Percentiles rank a stretch among this genome's conserved stretches.
phyloP scores from a whole-genome alignment of 176 grass and related monocot species.

The Calamus simplicifolius region DNA sequence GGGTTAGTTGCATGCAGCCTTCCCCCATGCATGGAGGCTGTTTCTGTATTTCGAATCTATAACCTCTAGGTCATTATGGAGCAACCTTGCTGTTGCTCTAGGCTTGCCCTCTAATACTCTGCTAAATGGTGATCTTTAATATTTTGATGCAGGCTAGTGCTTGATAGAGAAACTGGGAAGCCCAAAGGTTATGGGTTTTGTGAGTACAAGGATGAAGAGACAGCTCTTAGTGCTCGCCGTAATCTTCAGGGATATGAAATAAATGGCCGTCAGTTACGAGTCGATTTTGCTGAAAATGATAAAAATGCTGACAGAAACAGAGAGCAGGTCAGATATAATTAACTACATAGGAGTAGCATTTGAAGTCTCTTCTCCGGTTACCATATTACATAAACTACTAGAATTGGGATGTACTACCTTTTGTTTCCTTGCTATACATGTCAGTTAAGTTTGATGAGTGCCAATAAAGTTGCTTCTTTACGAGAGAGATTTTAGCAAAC shows the following conservation, averaged over 20 bases:
- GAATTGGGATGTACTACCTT: too few relatives aligned
- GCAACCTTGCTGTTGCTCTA: too few relatives aligned
- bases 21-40: too few relatives aligned
- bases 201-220: constrained; percentile 98
- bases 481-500: too few relatives aligned
- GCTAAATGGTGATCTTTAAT: not conserved
- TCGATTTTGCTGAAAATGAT: constrained; percentile 99
- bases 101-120: too few relatives aligned
- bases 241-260: constrained; percentile 98
- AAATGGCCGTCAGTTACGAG: constrained; percentile 90
- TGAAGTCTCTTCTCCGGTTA: constrained; percentile 20
- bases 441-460: too few relatives aligned
- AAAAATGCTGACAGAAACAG: constrained; percentile 93
- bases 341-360: constrained; percentile 22
- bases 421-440: too few relatives aligned
- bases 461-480: too few relatives aligned
- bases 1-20: too few relatives aligned
- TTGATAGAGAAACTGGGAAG: constrained; percentile 95
- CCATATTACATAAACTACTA: not conserved
- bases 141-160: constrained; percentile 60
- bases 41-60: too few relatives aligned
- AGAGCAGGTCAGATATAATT: constrained; percentile 77
- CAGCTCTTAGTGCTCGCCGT: constrained; percentile 88
- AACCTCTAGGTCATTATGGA: too few relatives aligned
- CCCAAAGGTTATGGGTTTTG: constrained; percentile 99